A percentile compares a stretch with the other conserved stretches of the same genome.
These are phyloP conservation scores for Neohortaea acidophila DNA, from an alignment of 495 filamentous ascomycete species.

Conservation along the genomic window DNA sequence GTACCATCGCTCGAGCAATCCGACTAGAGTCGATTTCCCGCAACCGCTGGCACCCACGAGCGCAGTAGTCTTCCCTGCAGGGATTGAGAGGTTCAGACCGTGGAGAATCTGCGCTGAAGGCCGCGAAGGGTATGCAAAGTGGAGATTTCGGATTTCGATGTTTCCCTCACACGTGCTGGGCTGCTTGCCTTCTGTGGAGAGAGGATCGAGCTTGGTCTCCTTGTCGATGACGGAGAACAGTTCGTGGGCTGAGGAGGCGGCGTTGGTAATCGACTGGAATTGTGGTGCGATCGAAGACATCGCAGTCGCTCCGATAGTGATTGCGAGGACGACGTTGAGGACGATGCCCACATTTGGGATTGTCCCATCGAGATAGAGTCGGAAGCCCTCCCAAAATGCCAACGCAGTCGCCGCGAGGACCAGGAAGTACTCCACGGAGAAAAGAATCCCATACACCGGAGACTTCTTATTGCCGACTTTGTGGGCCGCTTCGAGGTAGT, in stretches of 20 bases:
- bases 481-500: constrained; percentile 12
- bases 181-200: constrained; percentile 17
- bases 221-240: constrained; percentile 29
- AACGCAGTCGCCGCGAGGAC: constrained; percentile 12
- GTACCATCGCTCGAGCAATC: constrained; percentile 22
- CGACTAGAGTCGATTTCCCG: constrained; percentile 24
- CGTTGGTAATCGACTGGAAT: constrained; percentile 23
- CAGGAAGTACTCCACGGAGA: constrained; percentile 10
- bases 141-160: constrained; percentile 16
- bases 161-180: constrained; percentile 17
- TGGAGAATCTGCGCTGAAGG: constrained; percentile 18
- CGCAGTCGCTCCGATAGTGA: constrained; percentile 13
- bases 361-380: constrained; percentile 13
- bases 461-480: constrained; percentile 14
- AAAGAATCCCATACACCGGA: constrained; percentile 14
- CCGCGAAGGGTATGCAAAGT: constrained; percentile 22
- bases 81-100: constrained; percentile 16
- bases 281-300: constrained; percentile 8
- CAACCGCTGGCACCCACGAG: constrained; percentile 22
- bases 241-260: constrained; percentile 27
- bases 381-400: constrained; percentile 16
- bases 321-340: constrained; percentile 14
- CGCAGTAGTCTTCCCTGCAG: constrained; percentile 22
- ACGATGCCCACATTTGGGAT: constrained; percentile 18
- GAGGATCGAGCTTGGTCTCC: constrained; percentile 23